Evolutionary conservation across 441 rosid genomes (phyloP).

Genomic region (Euphorbia schlechtendalii): DNA sequence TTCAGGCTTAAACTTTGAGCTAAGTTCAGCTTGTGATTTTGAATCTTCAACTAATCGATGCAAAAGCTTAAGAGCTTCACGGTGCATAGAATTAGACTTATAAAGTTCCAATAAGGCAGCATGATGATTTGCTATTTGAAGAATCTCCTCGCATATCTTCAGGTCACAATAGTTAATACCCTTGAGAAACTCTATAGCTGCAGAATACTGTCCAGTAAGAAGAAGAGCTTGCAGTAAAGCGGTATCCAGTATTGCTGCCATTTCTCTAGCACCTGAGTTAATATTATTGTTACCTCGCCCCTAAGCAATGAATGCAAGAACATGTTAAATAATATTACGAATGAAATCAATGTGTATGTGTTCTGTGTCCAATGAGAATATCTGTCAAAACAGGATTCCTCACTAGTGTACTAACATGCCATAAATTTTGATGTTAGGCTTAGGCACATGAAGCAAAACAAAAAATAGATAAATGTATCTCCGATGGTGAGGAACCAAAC

Average conservation of each 20-base stretch:
- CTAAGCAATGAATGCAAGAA: slow-evolving; percentile 32
- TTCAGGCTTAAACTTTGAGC: slow-evolving; percentile 69
- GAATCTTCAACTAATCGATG: slow-evolving; percentile 70
- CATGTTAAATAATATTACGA: slow-evolving; percentile 12
- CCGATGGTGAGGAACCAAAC: no score
- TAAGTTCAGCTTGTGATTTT: slow-evolving; percentile 41
- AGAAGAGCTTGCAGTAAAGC: slow-evolving; percentile 90
- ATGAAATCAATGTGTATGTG: background rate
- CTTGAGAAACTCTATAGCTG: slow-evolving; percentile 65
- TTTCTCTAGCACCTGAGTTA: slow-evolving; percentile 90
- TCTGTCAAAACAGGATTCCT: background rate
- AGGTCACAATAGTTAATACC: slow-evolving; percentile 83
- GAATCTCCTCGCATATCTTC: slow-evolving; percentile 82
- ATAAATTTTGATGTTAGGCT: no score
- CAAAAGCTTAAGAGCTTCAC: slow-evolving; percentile 84
- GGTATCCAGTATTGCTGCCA: slow-evolving; percentile 88
- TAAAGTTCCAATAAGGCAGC: slow-evolving; percentile 75
- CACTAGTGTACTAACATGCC: no score
- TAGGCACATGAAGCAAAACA: background rate
- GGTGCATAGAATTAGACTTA: slow-evolving; percentile 82
- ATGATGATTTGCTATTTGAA: slow-evolving; percentile 55
- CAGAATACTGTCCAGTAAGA: slow-evolving; percentile 81
- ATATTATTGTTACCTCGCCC: slow-evolving; percentile 58
- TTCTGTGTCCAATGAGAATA: background rate
- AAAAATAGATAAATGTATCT: slow-evolving; percentile 1